phyloP scores from a whole-genome alignment of 306 rosid species.

The Aeschynomene evenia region DNA sequence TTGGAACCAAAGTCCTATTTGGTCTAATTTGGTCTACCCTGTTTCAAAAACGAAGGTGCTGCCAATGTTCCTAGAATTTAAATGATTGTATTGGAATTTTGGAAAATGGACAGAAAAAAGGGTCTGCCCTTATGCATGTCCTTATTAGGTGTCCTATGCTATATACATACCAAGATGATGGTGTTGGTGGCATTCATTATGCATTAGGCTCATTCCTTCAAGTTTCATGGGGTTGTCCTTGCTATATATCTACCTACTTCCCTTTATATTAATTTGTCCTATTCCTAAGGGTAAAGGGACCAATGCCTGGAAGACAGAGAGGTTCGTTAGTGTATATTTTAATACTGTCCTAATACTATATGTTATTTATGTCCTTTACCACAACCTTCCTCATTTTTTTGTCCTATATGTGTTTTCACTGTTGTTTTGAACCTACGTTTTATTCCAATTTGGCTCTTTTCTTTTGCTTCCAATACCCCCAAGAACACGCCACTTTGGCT shows the following conservation, averaged over 20 bases:
- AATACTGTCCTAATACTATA: not conserved
- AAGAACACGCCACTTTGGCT: not conserved
- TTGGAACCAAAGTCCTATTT: not conserved
- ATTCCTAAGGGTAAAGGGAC: not conserved
- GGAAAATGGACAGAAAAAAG: not conserved
- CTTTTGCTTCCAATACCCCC: constrained; percentile 7
- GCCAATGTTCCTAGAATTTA: constrained; percentile 14
- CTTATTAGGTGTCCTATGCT: constrained; percentile 42
- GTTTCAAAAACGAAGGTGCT: constrained; percentile 17
- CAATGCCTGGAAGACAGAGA: constrained; percentile 16
- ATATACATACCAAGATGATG: not conserved
- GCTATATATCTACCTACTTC: not conserved
- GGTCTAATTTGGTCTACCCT: not conserved
- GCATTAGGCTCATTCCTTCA: constrained; percentile 21
- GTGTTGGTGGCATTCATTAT: constrained; percentile 15
- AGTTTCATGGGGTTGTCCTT: constrained; percentile 23
- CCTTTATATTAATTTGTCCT: constrained; percentile 24
- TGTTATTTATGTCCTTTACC: constrained; percentile 26
- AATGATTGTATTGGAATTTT: constrained; percentile 12
- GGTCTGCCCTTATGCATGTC: constrained; percentile 13
- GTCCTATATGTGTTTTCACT: constrained; percentile 27
- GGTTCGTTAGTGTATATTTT: constrained; percentile 37
- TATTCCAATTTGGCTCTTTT: constrained; percentile 19
- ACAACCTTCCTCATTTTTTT: constrained; percentile 3
- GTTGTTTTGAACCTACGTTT: constrained; percentile 11